These are phyloP conservation scores for Penicillium sp. DNA, from an alignment of 2,329 filamentous ascomycete genomes.

Conservation along the genomic window DNA sequence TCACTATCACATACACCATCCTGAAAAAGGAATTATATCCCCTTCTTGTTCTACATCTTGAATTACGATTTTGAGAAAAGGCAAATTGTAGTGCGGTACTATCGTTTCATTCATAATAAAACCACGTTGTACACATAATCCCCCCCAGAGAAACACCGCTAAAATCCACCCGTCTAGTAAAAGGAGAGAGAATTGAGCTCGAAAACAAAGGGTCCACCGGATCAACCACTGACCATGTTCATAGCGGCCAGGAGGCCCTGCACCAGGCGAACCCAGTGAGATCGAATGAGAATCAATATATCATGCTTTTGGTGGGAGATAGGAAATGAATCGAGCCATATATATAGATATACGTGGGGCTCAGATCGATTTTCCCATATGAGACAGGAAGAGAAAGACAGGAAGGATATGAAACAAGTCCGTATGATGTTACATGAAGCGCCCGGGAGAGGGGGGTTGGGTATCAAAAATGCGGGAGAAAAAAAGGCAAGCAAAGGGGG, in stretches of 20 bases:
- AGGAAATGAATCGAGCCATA: slow-evolving; percentile 1
- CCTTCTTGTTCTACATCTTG: not conserved
- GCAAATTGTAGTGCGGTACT: not conserved
- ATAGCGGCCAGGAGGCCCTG: slow-evolving; percentile 20
- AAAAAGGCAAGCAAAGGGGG: slow-evolving; percentile 12
- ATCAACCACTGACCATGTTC: slow-evolving; percentile 22
- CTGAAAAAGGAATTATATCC: not conserved
- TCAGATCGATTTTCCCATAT: not conserved
- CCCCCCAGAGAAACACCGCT: slow-evolving; percentile 13
- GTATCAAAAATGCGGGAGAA: slow-evolving; percentile 22
- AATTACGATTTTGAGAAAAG: not conserved
- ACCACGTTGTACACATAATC: slow-evolving; percentile 20
- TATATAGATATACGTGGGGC: not conserved
- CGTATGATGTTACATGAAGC: slow-evolving; percentile 23
- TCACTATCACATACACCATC: slow-evolving; percentile 13
- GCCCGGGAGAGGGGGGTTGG: slow-evolving; percentile 16
- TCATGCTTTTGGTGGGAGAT: slow-evolving; percentile 6
- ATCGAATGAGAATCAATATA: not conserved
- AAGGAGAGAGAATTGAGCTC: not conserved
- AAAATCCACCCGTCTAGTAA: slow-evolving; percentile 13
- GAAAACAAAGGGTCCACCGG: not conserved
- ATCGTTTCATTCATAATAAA: slow-evolving; percentile 23
- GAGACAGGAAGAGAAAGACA: not conserved
- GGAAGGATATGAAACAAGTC: slow-evolving; percentile 9
- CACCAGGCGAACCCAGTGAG: not conserved